Conservation (phyloP, 2,329 filamentous ascomycete species). For the Apiospora malaysiana region DNA sequence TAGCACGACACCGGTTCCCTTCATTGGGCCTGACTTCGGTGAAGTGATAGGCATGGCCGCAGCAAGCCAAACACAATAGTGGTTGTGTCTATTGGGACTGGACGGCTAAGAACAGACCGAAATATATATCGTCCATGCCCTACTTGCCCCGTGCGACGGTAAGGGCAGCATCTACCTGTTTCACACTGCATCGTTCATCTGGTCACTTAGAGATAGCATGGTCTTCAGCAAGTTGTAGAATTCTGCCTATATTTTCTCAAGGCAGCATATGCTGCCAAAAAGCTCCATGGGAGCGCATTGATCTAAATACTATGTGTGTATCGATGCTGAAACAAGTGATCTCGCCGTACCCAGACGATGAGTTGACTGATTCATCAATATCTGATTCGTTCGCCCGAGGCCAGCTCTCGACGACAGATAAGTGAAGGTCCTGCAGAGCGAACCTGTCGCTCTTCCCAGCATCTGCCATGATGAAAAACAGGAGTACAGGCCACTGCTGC, state of each 20-base stretch:
- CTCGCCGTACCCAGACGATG: constrained; percentile 30
- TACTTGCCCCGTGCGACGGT: background rate
- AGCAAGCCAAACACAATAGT: background rate
- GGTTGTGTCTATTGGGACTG: background rate
- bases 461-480: constrained; percentile 25
- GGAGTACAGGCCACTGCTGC: constrained; percentile 31
- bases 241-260: background rate
- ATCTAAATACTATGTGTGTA: constrained; percentile 24
- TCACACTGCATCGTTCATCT: background rate
- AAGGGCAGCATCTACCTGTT: background rate
- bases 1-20: background rate
- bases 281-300: constrained; percentile 10
- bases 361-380: constrained; percentile 22
- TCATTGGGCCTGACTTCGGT: constrained; percentile 1
- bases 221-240: background rate
- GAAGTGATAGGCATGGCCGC: background rate
- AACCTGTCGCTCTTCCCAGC: constrained; percentile 28
- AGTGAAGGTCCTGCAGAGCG: constrained; percentile 25
- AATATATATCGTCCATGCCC: background rate
- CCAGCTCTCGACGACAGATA: background rate
- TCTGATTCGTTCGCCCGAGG: constrained; percentile 20
- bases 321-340: constrained; percentile 9
- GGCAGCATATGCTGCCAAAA: background rate
- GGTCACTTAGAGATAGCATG: background rate
- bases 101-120: background rate